These are phyloP conservation scores for Penicillium sp. DNA, from an alignment of 2,329 filamentous ascomycete genomes.

Conservation along the genomic window DNA sequence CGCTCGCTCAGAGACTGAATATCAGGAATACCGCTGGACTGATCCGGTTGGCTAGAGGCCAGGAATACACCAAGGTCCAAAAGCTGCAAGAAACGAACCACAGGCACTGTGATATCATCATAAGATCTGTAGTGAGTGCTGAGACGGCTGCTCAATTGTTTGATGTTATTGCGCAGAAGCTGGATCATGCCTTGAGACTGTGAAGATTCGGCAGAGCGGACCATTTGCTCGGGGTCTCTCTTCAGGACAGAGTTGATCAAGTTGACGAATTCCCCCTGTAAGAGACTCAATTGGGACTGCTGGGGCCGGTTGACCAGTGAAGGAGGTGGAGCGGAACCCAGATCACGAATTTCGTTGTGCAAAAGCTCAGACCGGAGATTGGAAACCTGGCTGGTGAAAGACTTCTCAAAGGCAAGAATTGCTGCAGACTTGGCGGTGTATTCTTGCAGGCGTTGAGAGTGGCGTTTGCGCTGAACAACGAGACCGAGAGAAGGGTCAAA, in stretches of 20 bases:
- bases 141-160: slow-evolving; percentile 69
- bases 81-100: slow-evolving; percentile 76
- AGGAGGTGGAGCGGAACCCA: slow-evolving; percentile 67
- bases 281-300: slow-evolving; percentile 63
- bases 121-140: slow-evolving; percentile 71
- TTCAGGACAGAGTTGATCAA: slow-evolving; percentile 65
- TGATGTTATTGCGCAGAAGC: slow-evolving; percentile 57
- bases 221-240: slow-evolving; percentile 34
- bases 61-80: slow-evolving; percentile 74
- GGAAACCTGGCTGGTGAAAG: slow-evolving; percentile 66
- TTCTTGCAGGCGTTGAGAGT: slow-evolving; percentile 56
- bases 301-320: slow-evolving; percentile 71
- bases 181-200: slow-evolving; percentile 36
- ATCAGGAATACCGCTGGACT: slow-evolving; percentile 18
- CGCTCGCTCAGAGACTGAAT: slow-evolving; percentile 34
- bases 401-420: slow-evolving; percentile 64
- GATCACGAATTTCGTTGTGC: slow-evolving; percentile 58
- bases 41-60: slow-evolving; percentile 35
- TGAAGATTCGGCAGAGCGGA: slow-evolving; percentile 19
- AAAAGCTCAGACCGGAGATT: slow-evolving; percentile 67
- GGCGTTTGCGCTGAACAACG: slow-evolving; percentile 62
- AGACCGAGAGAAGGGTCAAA: slow-evolving; percentile 73
- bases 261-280: slow-evolving; percentile 83
- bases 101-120: slow-evolving; percentile 77
- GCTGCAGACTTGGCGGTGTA: slow-evolving; percentile 60